Base-by-base conservation (phyloP, 2,329 filamentous ascomycete genomes). In the Kalaharituber pfeilii region DNA sequence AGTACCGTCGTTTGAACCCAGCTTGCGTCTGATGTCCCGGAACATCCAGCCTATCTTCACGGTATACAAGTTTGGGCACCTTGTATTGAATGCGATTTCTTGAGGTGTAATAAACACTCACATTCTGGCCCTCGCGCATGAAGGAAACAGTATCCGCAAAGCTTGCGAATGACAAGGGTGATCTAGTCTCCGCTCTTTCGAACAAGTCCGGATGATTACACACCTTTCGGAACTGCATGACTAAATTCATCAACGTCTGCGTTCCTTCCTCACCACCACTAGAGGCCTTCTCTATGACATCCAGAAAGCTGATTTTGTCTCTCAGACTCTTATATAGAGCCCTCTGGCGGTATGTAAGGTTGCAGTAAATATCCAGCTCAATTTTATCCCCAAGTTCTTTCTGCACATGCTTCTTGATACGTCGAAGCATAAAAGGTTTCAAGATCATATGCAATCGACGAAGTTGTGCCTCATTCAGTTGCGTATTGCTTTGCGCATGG, bases 191-290 rank as follows among this genome's bases (percentile, higher is more conserved):
- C 8, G 89, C 88, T 47, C 91, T 82, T 69, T 98, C 88, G 63
- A 98, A 98, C 29, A 98, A 71, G 69, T 98, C 91, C 0, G 91
- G 91, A 67, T 98, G 91, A 66, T 98, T 98, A 72, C 91, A 98
- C 55, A 98, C 91, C 71, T 98, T 98, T 64, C 91, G 80, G 77
- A 98, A 98, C 70, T 98, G 91, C 91, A 98, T 98, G 59, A 98
- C 91, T 60, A 98, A 74, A 69, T 98, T 98, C 91, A 98, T 96
- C 64, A 98, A 71, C 1, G 89, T 96, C 39, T 89, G 88, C 30
- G 86, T 94, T 66, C 96, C 91, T 63, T 89, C 82, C 50, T 96
- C 91, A 64, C 95, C 88, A 30, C 91, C 91, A 62, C 91, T 77
- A 1, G 89, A 89, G 1, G 86, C 87, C 75, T 95, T 96, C 69